phyloP scores from a whole-genome alignment of 108 stramenopile species.

The Poteriospumella lacustris region DNA sequence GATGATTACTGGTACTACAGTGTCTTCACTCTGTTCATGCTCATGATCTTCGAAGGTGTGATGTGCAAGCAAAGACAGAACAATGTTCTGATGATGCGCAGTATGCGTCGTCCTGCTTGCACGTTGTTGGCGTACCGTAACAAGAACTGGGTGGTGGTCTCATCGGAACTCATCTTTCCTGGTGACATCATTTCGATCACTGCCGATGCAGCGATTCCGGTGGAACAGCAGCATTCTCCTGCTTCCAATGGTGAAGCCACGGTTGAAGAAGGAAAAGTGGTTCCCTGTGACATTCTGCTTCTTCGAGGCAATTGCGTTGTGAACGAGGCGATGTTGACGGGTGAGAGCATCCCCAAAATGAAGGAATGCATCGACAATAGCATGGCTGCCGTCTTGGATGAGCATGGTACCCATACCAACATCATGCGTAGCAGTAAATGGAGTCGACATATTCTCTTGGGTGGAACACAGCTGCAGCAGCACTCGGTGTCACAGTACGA shows the following conservation, averaged over 20 bases:
- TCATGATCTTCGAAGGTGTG: conserved; percentile 83
- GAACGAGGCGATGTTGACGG: conserved; percentile 94
- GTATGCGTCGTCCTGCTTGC: conserved; percentile 46
- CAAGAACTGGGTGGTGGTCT: conserved; percentile 60
- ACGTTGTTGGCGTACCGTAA: conserved; percentile 57
- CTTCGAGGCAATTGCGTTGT: conserved; percentile 77
- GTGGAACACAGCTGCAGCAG: not conserved
- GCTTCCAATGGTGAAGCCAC: no score
- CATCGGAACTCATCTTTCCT: conserved; percentile 67
- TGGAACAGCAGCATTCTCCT: no score
- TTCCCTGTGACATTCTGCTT: conserved; percentile 82
- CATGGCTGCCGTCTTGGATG: not conserved
- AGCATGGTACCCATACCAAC: not conserved
- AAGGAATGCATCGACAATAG: conserved; percentile 53
- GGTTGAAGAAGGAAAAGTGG: conserved; percentile 43
- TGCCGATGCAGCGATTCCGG: not conserved
- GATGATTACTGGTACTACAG: conserved; percentile 99
- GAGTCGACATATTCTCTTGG: conserved; percentile 19
- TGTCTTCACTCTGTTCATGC: conserved; percentile 80
- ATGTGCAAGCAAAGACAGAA: conserved; percentile 76
- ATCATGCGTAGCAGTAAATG: not conserved
- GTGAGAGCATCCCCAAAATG: conserved; percentile 85
- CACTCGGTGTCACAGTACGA: no score
- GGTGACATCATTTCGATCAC: conserved; percentile 79
- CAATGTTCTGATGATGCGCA: conserved; percentile 67